A percentile compares a stretch with the other conserved stretches of the same genome.
These are phyloP conservation scores for Boechera divaricarpa DNA, from an alignment of 345 rosid species.

Conservation along the genomic window DNA sequence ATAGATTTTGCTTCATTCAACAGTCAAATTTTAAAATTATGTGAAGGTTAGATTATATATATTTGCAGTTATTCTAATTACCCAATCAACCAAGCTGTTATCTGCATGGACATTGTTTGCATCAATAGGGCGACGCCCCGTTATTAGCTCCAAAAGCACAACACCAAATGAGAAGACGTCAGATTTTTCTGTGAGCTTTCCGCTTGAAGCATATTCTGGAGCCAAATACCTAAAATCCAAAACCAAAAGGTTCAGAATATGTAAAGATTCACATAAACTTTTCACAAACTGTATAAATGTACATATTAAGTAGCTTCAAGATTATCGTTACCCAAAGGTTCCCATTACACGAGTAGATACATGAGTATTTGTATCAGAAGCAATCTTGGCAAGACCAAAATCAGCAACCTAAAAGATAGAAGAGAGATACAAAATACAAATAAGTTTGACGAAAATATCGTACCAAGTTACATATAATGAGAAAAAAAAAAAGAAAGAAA, in stretches of 20 bases:
- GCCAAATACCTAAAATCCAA: conserved; percentile 66
- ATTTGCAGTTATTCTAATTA: conserved; percentile 37
- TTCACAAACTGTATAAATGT: background rate
- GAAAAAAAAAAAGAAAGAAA: background rate
- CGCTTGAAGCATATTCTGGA: conserved; percentile 84
- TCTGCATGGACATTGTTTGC: conserved; percentile 54
- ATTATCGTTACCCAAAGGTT: conserved; percentile 52
- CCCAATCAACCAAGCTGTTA: conserved; percentile 88
- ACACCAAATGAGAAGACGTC: conserved; percentile 86
- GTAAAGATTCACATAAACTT: background rate
- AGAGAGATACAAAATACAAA: conserved; percentile 23
- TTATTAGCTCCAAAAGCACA: conserved; percentile 77
- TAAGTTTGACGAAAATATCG: background rate
- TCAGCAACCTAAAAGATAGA: conserved; percentile 53
- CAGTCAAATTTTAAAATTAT: background rate
- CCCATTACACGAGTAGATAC: conserved; percentile 97
- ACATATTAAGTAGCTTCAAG: background rate
- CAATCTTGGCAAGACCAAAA: conserved; percentile 88
- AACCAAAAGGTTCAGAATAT: background rate
- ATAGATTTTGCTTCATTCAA: conserved; percentile 10
- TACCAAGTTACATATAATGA: background rate
- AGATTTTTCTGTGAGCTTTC: conserved; percentile 74
- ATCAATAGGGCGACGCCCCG: conserved; percentile 78
- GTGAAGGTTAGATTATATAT: background rate
- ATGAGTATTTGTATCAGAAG: conserved; percentile 81